Base-by-base conservation (phyloP, 2,329 filamentous ascomycete genomes). In the Macroventuria anomochaeta region DNA sequence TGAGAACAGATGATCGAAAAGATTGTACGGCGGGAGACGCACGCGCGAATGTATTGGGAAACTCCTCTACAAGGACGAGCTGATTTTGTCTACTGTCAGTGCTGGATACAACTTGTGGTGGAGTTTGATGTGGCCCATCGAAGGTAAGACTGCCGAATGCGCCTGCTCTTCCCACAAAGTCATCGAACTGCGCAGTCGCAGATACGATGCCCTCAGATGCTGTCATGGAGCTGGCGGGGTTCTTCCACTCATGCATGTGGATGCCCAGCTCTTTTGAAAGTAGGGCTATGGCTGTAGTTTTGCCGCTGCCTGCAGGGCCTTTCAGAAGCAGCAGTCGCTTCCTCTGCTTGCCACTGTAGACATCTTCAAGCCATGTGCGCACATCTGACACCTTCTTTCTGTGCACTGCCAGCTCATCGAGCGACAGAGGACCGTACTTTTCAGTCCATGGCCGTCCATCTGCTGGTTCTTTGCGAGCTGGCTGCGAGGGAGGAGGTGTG, bases 381-480 rank as follows among this genome's bases (percentile, higher is more conserved):
- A 97, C 93, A 75, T 97, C 93, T 2, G 85, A 77, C 5, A 97
- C 90, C 74, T 99, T 99, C 65, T 85, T 95, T 79, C 96, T 97
- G 74, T 99, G 93, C 15, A 99, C 93, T 0, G 89, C 93, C 38
- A 99, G 79, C 76, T 97, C 93, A 13, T 92, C 87, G 11, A 97
- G 73, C 62, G 84, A 88, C 2, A 73, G 67, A 0, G 93, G 93
- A 2, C 85, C 87, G 73, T 91, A 97, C 62, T 87, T 85, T 63
- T 97, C 93, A 13, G 89, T 89, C 93, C 93, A 97, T 3, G 93
- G 92, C 46, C 88, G 83, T 41, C 80, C 75, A 61, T 91, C 88
- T 29, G 84, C 80, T 41, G 63, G 37, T 7, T 71, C 40, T 32
- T 28, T 17, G 53, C 53, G 47, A 26, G 58, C 18, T 43, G 55